phyloP scores from a whole-genome alignment of 2,329 filamentous ascomycete genomes.

The Colletotrichum lindemuthianum region DNA sequence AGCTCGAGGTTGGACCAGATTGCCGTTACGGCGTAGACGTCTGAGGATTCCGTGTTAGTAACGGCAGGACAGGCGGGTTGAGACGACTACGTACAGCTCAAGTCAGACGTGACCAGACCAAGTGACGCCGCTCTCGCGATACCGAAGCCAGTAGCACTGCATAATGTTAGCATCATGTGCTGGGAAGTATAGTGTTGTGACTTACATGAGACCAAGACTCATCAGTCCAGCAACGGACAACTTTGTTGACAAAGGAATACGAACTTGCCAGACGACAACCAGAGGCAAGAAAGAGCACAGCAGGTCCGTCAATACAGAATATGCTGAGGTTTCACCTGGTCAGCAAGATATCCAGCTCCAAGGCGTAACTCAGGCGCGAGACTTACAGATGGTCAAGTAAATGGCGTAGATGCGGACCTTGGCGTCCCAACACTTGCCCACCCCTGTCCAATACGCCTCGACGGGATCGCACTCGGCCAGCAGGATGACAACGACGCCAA shows the following conservation, averaged over 20 bases:
- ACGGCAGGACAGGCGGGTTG: not conserved
- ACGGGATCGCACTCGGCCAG: constrained; percentile 46
- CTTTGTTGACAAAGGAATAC: constrained; percentile 44
- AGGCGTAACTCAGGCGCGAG: too few relatives aligned
- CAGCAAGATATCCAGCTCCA: not conserved
- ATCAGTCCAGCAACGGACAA: constrained; percentile 45
- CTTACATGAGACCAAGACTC: constrained; percentile 44
- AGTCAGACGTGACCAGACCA: constrained; percentile 38
- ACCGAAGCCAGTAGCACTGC: constrained; percentile 41
- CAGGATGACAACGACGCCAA: constrained; percentile 44
- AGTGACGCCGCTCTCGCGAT: constrained; percentile 40
- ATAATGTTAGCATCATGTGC: not conserved
- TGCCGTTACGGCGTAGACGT: constrained; percentile 46
- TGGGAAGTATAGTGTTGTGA: not conserved
- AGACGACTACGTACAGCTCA: constrained; percentile 39
- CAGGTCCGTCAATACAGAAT: constrained; percentile 42
- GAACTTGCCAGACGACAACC: constrained; percentile 46
- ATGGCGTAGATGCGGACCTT: constrained; percentile 47
- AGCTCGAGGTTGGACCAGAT: constrained; percentile 52
- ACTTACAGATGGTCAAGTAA: constrained; percentile 45
- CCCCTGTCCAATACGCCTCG: constrained; percentile 45
- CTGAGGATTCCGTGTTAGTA: constrained; percentile 36
- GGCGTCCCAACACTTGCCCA: constrained; percentile 44
- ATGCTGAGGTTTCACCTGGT: constrained; percentile 30
- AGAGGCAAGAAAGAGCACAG: constrained; percentile 43